Conservation (phyloP, 257 asterid genomes). For the Forsythia viridissima region DNA sequence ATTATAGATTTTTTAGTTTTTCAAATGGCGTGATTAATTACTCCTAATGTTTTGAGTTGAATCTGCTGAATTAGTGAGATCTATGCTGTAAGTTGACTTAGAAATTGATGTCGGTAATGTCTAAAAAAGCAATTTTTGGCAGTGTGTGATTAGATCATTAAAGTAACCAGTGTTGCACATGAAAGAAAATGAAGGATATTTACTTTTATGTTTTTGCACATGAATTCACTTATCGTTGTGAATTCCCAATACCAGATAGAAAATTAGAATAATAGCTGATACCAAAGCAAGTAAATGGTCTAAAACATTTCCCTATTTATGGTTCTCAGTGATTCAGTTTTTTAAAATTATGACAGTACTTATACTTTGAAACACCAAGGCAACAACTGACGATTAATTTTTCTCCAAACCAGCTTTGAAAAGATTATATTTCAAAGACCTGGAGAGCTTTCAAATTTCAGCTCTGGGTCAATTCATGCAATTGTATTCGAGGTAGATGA, state of each 20-base stretch:
- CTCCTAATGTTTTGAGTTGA: neutral
- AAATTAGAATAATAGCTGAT: neutral
- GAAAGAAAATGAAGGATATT: neutral
- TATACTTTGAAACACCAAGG: neutral
- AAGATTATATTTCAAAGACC: constrained; percentile 78
- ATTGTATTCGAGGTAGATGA: constrained; percentile 91
- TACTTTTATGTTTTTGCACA: neutral
- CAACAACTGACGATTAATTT: constrained; percentile 28
- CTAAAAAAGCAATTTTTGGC: neutral
- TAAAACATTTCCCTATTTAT: neutral
- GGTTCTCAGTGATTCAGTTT: neutral
- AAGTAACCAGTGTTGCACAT: neutral
- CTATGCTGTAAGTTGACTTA: constrained; percentile 21
- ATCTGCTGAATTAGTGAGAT: constrained; percentile 25
- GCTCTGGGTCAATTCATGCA: constrained; percentile 67
- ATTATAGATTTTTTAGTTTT: neutral
- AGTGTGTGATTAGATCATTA: neutral
- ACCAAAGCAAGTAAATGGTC: neutral
- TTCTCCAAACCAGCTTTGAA: constrained; percentile 60
- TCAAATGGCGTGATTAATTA: constrained; percentile 14
- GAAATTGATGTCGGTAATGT: constrained; percentile 9
- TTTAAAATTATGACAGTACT: neutral
- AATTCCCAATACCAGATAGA: neutral
- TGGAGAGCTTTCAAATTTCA: constrained; percentile 68
- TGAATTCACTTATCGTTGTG: neutral